Percentiles rank a stretch among this genome's conserved stretches.
These are phyloP conservation scores for Aeminium ludgeri DNA, from an alignment of 495 filamentous ascomycete species.

Conservation along the genomic window DNA sequence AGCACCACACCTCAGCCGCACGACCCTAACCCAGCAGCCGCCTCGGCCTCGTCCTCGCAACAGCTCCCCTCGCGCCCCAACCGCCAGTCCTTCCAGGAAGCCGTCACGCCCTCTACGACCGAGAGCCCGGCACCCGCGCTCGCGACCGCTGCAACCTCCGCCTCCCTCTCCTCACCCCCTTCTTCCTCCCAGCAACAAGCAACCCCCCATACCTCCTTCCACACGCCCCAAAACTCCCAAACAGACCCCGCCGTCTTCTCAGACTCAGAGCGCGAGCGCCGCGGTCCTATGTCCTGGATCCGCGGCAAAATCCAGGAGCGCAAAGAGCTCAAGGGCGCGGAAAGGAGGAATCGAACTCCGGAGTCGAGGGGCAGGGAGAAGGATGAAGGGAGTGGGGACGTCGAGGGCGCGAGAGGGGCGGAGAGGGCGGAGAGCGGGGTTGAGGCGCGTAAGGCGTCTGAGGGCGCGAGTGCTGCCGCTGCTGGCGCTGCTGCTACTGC, in stretches of 20 bases:
- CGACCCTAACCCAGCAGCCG: conserved; percentile 1
- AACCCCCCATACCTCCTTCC: too few species aligned
- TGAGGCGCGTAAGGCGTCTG: background rate
- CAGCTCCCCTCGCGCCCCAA: too few species aligned
- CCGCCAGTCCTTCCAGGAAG: conserved; percentile 10
- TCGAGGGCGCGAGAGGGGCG: background rate
- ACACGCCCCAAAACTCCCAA: background rate
- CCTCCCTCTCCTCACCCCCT: background rate
- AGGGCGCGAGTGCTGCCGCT: background rate
- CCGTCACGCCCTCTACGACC: background rate
- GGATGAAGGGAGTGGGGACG: too few species aligned
- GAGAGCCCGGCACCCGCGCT: background rate
- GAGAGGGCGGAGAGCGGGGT: conserved; percentile 17
- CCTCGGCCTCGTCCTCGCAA: too few species aligned
- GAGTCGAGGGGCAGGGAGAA: conserved; percentile 11
- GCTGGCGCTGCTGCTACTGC: background rate
- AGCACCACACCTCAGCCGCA: conserved; percentile 6
- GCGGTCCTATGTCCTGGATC: conserved; percentile 67
- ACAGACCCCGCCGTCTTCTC: conserved; percentile 11
- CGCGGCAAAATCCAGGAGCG: conserved; percentile 68
- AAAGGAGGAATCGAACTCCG: conserved; percentile 41
- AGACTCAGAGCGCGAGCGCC: conserved; percentile 26
- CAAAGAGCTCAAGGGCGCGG: conserved; percentile 37
- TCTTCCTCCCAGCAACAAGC: background rate
- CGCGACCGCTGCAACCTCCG: too few species aligned